A percentile compares a stretch with the other conserved stretches of the same genome.
Conservation (phyloP, 768 basidiomycete species). For the Rhodotorula paludigena region DNA sequence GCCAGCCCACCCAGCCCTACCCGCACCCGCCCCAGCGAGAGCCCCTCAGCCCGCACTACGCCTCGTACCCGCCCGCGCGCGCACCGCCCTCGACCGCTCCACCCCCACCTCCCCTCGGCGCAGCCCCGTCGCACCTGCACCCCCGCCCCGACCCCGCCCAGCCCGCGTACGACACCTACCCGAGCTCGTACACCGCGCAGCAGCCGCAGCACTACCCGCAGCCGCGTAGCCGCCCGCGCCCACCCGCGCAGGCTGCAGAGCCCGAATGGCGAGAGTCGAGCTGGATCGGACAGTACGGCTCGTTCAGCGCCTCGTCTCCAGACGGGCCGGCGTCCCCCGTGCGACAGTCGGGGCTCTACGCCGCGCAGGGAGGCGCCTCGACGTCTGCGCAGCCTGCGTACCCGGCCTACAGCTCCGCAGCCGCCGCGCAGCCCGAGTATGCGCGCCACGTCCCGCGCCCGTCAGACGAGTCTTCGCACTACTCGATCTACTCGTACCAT, state of each 20-base stretch:
- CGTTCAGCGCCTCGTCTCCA: neutral
- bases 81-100: neutral
- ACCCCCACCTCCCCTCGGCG: neutral
- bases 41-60: neutral
- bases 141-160: no score
- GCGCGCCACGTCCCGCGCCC: neutral
- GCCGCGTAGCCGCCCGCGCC: neutral
- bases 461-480: slow-evolving; percentile 2
- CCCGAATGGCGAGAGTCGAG: neutral
- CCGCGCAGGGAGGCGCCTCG: no score
- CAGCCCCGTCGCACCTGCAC: neutral
- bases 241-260: neutral
- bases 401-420: neutral
- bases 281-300: slow-evolving; percentile 14
- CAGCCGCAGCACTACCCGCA: neutral
- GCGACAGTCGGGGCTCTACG: no score
- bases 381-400: neutral
- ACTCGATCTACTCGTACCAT: slow-evolving; percentile 12
- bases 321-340: neutral
- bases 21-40: neutral
- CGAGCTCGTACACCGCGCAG: no score
- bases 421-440: neutral
- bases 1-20: neutral
- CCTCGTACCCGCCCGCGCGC: neutral
- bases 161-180: no score